A percentile compares a stretch with the other conserved stretches of the same genome.
Conservation (phyloP, 305 asterid genomes). For the Fraxinus floribunda region DNA sequence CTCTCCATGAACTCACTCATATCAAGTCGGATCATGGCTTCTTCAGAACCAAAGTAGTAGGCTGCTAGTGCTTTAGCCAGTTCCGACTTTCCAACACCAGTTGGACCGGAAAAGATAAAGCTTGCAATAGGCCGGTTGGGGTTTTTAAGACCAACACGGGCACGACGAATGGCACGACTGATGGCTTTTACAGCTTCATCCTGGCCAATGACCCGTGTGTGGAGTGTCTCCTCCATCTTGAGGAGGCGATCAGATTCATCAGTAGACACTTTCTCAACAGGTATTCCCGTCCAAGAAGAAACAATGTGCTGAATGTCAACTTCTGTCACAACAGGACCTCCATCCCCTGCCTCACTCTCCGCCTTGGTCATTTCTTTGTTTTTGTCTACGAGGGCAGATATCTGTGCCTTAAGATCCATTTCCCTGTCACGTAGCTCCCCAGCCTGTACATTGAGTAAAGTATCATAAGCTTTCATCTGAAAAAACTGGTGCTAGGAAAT, state of each 20-base stretch:
- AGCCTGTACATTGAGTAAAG: constrained; percentile 50
- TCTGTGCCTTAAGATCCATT: constrained; percentile 94
- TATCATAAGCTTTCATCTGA: neutral
- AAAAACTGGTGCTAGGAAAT: neutral
- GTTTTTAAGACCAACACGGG: constrained; percentile 96
- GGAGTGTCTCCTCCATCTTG: constrained; percentile 96
- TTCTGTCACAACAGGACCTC: constrained; percentile 84
- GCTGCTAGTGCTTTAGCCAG: constrained; percentile 87
- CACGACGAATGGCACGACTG: constrained; percentile 94
- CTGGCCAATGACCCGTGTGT: constrained; percentile 81
- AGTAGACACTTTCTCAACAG: constrained; percentile 85
- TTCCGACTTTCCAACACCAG: constrained; percentile 97
- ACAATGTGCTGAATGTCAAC: constrained; percentile 93
- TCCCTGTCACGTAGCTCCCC: constrained; percentile 92
- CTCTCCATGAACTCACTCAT: constrained; percentile 99
- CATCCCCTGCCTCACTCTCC: constrained; percentile 82
- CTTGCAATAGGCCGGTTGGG: constrained; percentile 97
- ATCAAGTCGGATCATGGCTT: constrained; percentile 95
- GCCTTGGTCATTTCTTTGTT: constrained; percentile 96
- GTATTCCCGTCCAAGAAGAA: constrained; percentile 96
- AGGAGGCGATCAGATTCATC: constrained; percentile 96
- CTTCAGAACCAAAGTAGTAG: constrained; percentile 96
- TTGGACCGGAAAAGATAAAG: constrained; percentile 95
- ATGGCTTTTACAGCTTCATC: constrained; percentile 96
- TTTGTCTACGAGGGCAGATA: constrained; percentile 72